phyloP scores from a whole-genome alignment of 1,284 basidiomycete genomes.

The Boletellus deceptivus region DNA sequence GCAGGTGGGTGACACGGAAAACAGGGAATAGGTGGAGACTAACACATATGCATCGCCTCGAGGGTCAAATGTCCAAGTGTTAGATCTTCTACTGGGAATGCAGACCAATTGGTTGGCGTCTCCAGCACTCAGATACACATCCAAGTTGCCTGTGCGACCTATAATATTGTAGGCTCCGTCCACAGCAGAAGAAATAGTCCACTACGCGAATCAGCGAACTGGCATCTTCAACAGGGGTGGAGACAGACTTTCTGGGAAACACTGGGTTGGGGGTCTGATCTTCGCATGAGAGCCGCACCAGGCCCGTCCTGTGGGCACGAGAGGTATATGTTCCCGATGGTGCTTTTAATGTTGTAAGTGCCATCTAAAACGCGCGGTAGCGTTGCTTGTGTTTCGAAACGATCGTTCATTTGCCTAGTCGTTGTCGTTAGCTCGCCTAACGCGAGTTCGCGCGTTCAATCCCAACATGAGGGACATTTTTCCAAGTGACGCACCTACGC shows the following conservation, averaged over 20 bases:
- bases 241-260: background rate
- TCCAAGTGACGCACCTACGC: background rate
- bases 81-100: background rate
- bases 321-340: background rate
- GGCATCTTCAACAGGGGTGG: background rate
- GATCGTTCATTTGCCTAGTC: background rate
- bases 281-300: background rate
- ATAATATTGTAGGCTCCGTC: background rate
- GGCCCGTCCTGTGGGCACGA: background rate
- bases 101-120: background rate
- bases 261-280: background rate
- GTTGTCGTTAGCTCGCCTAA: background rate
- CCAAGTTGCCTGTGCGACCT: background rate
- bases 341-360: background rate
- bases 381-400: background rate
- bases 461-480: background rate
- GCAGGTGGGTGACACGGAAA: background rate
- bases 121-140: background rate
- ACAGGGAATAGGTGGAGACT: background rate
- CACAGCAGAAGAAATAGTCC: background rate
- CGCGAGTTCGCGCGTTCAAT: background rate
- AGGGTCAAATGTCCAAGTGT: background rate
- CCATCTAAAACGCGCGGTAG: background rate
- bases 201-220: background rate
- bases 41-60: slow-evolving; percentile 2